phyloP scores from a whole-genome alignment of 2,329 filamentous ascomycete genomes.

The Lomentospora prolificans region DNA sequence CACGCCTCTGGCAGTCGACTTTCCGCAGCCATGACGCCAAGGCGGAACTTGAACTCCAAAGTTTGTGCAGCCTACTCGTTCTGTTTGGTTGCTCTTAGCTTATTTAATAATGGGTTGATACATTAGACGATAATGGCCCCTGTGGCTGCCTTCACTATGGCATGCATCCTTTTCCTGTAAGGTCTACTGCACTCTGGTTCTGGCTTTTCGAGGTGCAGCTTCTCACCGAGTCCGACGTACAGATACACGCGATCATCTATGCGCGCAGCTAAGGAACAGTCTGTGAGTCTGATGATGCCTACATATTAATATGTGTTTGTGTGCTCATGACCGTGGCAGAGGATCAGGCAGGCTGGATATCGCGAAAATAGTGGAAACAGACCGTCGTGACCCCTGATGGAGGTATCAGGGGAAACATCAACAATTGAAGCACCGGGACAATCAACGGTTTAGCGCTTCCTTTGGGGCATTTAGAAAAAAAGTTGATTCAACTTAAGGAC shows the following conservation, averaged over 20 bases:
- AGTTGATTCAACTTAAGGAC: too few relatives aligned
- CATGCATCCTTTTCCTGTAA: slow-evolving; percentile 37
- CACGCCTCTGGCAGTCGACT: too few relatives aligned
- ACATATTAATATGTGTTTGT: neutral
- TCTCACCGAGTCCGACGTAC: neutral
- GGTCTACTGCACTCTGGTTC: slow-evolving; percentile 9
- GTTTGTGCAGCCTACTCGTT: slow-evolving; percentile 6
- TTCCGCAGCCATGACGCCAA: slow-evolving; percentile 7
- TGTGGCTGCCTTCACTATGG: slow-evolving; percentile 44
- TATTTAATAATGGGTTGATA: too few relatives aligned
- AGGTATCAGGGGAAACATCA: too few relatives aligned
- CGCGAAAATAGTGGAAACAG: neutral
- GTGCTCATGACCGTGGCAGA: neutral
- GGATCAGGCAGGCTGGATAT: neutral
- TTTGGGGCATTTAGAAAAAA: too few relatives aligned
- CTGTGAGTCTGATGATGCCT: slow-evolving; percentile 15
- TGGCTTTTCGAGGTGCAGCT: slow-evolving; percentile 6
- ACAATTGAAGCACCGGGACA: too few relatives aligned
- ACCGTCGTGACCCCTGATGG: neutral
- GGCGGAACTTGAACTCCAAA: slow-evolving; percentile 11
- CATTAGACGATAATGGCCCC: slow-evolving; percentile 36
- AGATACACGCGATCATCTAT: slow-evolving; percentile 34
- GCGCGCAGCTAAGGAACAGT: slow-evolving; percentile 24
- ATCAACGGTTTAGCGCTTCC: too few relatives aligned
- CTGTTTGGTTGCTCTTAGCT: too few relatives aligned